phyloP scores from a whole-genome alignment of 2,329 filamentous ascomycete species.

The Cladophialophora psammophila region DNA sequence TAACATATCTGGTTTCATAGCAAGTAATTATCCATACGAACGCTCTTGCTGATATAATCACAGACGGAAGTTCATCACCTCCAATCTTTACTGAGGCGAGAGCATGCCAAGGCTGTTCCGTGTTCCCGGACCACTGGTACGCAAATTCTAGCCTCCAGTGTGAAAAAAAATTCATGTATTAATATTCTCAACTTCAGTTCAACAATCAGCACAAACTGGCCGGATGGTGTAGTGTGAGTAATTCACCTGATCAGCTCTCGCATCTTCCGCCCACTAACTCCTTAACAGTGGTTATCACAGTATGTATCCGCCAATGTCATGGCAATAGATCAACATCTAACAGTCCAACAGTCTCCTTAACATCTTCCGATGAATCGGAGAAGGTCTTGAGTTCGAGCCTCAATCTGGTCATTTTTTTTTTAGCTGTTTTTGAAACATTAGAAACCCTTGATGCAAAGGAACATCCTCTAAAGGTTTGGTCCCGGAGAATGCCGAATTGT shows the following conservation, averaged over 20 bases:
- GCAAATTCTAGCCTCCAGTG: no score
- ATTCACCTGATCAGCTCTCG: neutral
- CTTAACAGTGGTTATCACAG: constrained; percentile 7
- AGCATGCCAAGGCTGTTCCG: no score
- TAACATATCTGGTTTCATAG: no score
- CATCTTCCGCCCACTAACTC: neutral
- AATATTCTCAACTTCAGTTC: neutral
- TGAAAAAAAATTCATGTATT: neutral
- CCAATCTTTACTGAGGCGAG: no score
- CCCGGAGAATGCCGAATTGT: no score
- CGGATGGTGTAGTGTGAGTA: constrained; percentile 10
- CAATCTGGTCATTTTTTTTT: constrained; percentile 9
- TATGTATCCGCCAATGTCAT: neutral
- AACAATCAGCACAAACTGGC: constrained; percentile 6
- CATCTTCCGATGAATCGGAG: constrained; percentile 8
- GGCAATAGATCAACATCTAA: neutral
- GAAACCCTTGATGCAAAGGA: neutral
- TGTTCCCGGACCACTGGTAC: no score
- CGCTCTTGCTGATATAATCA: no score
- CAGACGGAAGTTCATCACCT: no score
- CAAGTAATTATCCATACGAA: no score
- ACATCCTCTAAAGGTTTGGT: neutral
- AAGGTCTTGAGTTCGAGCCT: constrained; percentile 27
- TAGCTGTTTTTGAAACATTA: neutral
- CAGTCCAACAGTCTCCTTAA: constrained; percentile 2